Evolutionary conservation across 139 green algal species (phyloP).

Genomic region (Chlamydomonas asymmetrica): DNA sequence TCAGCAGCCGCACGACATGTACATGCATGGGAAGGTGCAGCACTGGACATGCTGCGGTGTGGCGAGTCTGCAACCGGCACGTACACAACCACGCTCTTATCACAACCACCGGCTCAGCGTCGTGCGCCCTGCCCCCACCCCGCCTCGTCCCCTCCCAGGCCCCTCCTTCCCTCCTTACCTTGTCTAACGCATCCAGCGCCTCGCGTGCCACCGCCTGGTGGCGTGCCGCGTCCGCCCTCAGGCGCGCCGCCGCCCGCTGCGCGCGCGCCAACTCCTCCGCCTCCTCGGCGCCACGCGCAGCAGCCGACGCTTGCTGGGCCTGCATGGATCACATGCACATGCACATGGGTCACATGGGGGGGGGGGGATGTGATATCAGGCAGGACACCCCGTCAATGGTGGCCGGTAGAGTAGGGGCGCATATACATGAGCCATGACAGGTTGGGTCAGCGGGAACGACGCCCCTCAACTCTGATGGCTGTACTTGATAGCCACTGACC

Average conservation of each 20-base stretch:
- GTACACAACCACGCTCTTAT: not conserved
- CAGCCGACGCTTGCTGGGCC: not conserved
- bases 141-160: not conserved
- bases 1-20: not conserved
- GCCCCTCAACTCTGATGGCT: no score
- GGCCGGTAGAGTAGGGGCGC: not conserved
- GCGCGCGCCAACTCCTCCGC: constrained; percentile 32
- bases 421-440: not conserved
- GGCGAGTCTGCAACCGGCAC: constrained; percentile 7
- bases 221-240: constrained; percentile 29
- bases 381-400: not conserved
- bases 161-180: not conserved
- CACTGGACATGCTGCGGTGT: not conserved
- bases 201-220: constrained; percentile 19
- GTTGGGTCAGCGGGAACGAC: not conserved
- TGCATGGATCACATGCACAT: not conserved
- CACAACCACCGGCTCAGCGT: not conserved
- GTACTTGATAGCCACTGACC: no score
- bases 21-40: constrained; percentile 19
- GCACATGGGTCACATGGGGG: not conserved
- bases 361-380: not conserved
- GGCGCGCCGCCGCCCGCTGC: not conserved
- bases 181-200: constrained; percentile 14
- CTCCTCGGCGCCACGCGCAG: not conserved
- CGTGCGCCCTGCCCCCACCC: not conserved